These are phyloP conservation scores for Macrophomina phaseolina DNA, from an alignment of 2,329 filamentous ascomycete genomes.

Conservation along the genomic window DNA sequence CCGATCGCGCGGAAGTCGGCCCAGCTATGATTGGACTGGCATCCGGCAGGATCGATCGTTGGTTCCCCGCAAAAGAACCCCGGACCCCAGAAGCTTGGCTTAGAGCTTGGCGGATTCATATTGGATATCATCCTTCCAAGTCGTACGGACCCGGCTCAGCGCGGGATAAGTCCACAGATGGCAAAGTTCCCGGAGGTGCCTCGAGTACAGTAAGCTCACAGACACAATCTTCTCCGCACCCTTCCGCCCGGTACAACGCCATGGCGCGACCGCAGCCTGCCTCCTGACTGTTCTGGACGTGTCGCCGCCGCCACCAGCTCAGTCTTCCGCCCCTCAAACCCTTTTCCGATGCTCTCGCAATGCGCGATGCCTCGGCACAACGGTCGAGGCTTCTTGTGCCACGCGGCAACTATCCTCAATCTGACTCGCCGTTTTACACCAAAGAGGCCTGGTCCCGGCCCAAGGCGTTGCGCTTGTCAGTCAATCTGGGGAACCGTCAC, in stretches of 20 bases:
- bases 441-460: neutral
- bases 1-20: conserved; percentile 8
- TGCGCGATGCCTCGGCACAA: conserved; percentile 4
- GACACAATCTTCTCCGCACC: conserved; percentile 20
- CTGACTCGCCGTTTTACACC: neutral
- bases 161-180: conserved; percentile 14
- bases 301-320: conserved; percentile 17
- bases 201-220: conserved; percentile 20
- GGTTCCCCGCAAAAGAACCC: conserved; percentile 12
- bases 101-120: conserved; percentile 6
- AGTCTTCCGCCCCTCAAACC: neutral
- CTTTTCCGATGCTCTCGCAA: neutral
- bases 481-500: neutral
- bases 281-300: conserved; percentile 19
- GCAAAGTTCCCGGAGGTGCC: conserved; percentile 8
- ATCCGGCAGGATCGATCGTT: conserved; percentile 12
- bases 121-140: neutral
- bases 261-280: conserved; percentile 1
- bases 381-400: conserved; percentile 6
- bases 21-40: conserved; percentile 5
- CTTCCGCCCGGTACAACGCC: conserved; percentile 14
- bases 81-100: conserved; percentile 12
- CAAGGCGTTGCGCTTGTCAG: neutral
- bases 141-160: conserved; percentile 2
- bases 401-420: neutral